Conservation (phyloP, 805 yeast species). For the Candida patagonica region DNA sequence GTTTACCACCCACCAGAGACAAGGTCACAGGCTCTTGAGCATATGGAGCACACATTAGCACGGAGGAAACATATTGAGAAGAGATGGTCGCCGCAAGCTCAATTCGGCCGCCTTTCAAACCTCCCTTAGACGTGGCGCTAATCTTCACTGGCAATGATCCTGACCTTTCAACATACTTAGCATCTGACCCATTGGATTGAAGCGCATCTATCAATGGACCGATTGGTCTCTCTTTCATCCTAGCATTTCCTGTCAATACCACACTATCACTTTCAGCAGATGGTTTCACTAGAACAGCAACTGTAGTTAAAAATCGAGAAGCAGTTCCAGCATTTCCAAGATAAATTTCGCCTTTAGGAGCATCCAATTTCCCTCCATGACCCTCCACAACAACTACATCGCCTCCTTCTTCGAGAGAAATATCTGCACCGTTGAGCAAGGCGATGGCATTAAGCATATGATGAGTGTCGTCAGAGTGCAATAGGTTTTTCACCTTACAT, state of each 20-base stretch:
- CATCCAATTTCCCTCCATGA: slow-evolving; percentile 61
- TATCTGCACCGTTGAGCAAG: slow-evolving; percentile 69
- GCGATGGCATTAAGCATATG: slow-evolving; percentile 87
- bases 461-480: slow-evolving; percentile 94
- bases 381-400: slow-evolving; percentile 78
- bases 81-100: slow-evolving; percentile 94
- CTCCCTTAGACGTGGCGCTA: slow-evolving; percentile 44
- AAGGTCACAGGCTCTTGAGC: slow-evolving; percentile 83
- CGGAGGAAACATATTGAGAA: slow-evolving; percentile 93
- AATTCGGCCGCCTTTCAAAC: slow-evolving; percentile 81
- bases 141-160: slow-evolving; percentile 85
- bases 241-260: slow-evolving; percentile 80
- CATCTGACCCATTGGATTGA: slow-evolving; percentile 63
- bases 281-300: slow-evolving; percentile 72
- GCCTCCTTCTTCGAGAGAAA: slow-evolving; percentile 79
- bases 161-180: slow-evolving; percentile 58
- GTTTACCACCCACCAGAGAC: slow-evolving; percentile 89
- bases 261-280: slow-evolving; percentile 36
- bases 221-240: slow-evolving; percentile 97
- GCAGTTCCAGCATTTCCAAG: slow-evolving; percentile 99
- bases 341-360: slow-evolving; percentile 62
- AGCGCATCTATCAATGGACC: slow-evolving; percentile 94
- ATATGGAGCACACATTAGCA: slow-evolving; percentile 96
- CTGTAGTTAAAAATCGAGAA: slow-evolving; percentile 85
- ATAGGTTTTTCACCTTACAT: slow-evolving; percentile 71